phyloP scores from a whole-genome alignment of 331 rosid species.

The Pyrus hybrid region DNA sequence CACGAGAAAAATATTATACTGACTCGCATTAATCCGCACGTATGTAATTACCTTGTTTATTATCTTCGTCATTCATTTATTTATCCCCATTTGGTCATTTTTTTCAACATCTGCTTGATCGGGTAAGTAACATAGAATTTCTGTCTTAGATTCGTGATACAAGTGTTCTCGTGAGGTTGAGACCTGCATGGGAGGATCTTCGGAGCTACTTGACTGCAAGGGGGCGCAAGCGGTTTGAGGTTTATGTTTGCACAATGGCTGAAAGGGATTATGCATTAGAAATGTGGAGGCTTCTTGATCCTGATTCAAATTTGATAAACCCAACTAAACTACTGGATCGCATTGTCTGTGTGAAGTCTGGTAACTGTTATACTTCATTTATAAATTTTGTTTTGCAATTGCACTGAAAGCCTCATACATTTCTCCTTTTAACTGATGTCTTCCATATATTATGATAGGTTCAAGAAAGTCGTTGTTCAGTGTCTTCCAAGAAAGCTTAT shows the following conservation, averaged over 20 bases:
- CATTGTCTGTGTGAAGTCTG: conserved; percentile 94
- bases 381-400: conserved; percentile 1
- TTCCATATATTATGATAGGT: conserved; percentile 39
- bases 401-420: not conserved
- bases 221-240: conserved; percentile 99
- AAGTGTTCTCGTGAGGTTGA: conserved; percentile 97
- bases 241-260: conserved; percentile 99
- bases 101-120: not conserved
- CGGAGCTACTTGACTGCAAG: conserved; percentile 92
- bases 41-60: conserved; percentile 14
- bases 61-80: not conserved
- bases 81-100: not conserved
- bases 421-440: conserved; percentile 1
- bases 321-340: conserved; percentile 75
- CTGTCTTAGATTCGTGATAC: conserved; percentile 87
- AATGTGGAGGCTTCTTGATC: conserved; percentile 99
- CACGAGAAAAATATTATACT: conserved; percentile 87
- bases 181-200: conserved; percentile 99
- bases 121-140: conserved; percentile 7
- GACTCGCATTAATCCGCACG: conserved; percentile 98
- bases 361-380: conserved; percentile 39
- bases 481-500: conserved; percentile 81
- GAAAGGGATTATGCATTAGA: conserved; percentile 99
- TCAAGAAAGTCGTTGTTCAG: conserved; percentile 82
- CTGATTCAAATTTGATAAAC: conserved; percentile 89